Base-by-base conservation (phyloP, 306 rosid species). In the Prunus armeniaca region DNA sequence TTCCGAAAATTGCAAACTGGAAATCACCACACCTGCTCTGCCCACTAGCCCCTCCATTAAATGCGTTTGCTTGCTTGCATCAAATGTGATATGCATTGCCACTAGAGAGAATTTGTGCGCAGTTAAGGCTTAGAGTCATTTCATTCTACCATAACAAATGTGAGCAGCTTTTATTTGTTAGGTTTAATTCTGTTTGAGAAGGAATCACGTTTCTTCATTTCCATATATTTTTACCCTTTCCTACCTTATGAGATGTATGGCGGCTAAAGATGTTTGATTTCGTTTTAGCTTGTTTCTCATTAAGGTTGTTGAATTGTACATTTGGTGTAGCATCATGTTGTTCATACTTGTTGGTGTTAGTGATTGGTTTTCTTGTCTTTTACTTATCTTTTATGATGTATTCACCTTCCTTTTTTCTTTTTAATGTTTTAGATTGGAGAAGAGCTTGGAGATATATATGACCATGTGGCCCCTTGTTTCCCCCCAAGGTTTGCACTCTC, bases 391-490 rank as follows among this genome's bases (percentile, higher is more conserved):
- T 64, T 30, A 32, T 64, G 45, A 64, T 64, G 47, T 18, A 64
- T 32, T 64, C 43, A 28, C 12, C 18, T 64, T 64, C 47, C 25
- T 45, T 18, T 68, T 83, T 73, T 56, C 67, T 62, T 78, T 71
- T 80, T 64, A 45, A 85, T 73, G 74, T 65, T 81, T 71, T 79
- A 95, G 98, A 92, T 95, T 74, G 97, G 95, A 65, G 97, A 87
- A 78, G 98, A 95, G 81, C 98, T 95, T 78, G 98, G 97, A 74
- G 97, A 92, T 83, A 83, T 95, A 75, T 95, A 90, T 52, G 98
- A 95, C 67, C 86, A 88, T 46, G 96, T 92, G 24, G 98, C 98
- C 32, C 98, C 97, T 71, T 95, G 97, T 85, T 95, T 95, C 66
- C 97, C 97, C 81, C 98, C 98, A 72, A 95, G 98, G 98, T 95